Evolutionary conservation across 257 asterid species (phyloP), one percentile per base, ranked within the genome.

Genomic region (Solanum chilense): DNA sequence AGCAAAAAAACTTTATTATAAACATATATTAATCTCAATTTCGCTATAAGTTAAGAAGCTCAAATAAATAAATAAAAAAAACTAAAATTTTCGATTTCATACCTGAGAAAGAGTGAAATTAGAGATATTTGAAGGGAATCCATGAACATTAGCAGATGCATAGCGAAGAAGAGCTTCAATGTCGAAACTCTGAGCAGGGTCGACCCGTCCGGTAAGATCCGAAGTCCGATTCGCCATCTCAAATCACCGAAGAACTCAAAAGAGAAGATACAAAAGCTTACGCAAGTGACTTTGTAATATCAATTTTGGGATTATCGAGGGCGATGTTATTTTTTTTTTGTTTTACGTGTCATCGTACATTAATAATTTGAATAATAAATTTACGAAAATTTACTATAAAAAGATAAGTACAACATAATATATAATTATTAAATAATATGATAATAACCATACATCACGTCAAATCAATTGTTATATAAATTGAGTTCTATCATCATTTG

Each of bases 101-200:
- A 95, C 98, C 99, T 96, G 97, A 85, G 93, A 93, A 91, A 96
- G 89, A 62, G 13, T 86, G 92, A 92, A 91, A 73, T 89, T 86
- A 6, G 92, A 87, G 78, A 93, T 92, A 84, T 75, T 84, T 42
- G 85, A 87, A 47, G 98, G 99, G 86, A 96, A 96, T 71, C 94
- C 99, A 52, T 90, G 90, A 88, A 96, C 97, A 85, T 91, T 89
- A 31, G 92, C 91, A 20, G 92, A 90, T 52, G 93, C 93, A 47
- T 93, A 94, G 23, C 91, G 92, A 64, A 93, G 91, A 71, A 95
- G 87, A 64, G 97, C 90, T 83, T 92, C 94, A 27, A 82, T 83
- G 25, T 93, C 93, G 86, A 96, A 94, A 64, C 87, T 86, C 87
- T 94, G 98, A 39, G 94, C 92, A 73, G 93, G 94, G 89, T 94